Evolutionary conservation across 768 basidiomycete species (phyloP).

Genomic region (Serendipita sp.): DNA sequence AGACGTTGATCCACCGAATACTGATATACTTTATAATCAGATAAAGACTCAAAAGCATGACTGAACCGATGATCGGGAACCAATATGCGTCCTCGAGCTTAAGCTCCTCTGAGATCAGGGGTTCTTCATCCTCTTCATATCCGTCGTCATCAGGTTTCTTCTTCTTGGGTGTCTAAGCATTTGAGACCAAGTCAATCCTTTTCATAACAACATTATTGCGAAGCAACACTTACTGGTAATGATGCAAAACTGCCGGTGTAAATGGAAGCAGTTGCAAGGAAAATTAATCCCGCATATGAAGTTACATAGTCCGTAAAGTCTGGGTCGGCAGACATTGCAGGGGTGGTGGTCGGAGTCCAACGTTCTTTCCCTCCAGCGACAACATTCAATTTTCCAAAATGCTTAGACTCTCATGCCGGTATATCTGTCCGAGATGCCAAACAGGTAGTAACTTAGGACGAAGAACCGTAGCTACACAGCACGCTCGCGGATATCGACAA

Average conservation of each 20-base stretch:
- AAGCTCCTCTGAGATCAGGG: slow-evolving; percentile 37
- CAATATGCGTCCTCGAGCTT: slow-evolving; percentile 19
- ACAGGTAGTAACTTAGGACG: neutral
- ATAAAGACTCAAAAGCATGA: slow-evolving; percentile 51
- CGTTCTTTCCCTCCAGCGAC: too few relatives aligned
- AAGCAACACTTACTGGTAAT: slow-evolving; percentile 35
- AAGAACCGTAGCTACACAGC: neutral
- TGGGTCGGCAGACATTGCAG: neutral
- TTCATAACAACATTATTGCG: neutral
- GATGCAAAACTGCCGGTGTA: slow-evolving; percentile 56
- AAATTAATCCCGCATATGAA: slow-evolving; percentile 52
- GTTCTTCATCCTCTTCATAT: slow-evolving; percentile 29
- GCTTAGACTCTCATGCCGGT: neutral
- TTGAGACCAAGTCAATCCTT: neutral
- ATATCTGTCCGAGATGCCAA: neutral
- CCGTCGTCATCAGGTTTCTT: slow-evolving; percentile 10
- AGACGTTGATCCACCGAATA: slow-evolving; percentile 13
- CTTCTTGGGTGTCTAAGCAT: slow-evolving; percentile 4
- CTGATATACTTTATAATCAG: slow-evolving; percentile 58
- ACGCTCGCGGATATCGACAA: neutral
- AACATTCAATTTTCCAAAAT: neutral
- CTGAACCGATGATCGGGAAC: slow-evolving; percentile 37
- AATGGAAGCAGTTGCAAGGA: slow-evolving; percentile 47
- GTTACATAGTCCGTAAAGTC: slow-evolving; percentile 1
- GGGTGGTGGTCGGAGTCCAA: neutral